Evolutionary conservation across 768 basidiomycete genomes (phyloP).

Genomic region (Rhodotorula graminis): DNA sequence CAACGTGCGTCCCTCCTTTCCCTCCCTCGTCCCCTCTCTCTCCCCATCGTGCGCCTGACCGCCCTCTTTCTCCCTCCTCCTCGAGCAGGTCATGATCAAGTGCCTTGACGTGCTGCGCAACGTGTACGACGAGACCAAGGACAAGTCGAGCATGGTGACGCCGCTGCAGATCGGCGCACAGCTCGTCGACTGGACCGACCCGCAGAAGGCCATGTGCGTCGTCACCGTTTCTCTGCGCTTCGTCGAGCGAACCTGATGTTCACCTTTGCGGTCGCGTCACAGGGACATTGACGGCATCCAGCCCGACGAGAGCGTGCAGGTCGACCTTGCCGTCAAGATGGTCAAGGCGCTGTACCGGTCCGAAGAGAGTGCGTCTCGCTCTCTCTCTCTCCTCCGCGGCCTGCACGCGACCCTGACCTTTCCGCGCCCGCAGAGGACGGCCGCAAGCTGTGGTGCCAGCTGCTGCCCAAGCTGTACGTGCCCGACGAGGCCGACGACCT

Average conservation of each 20-base stretch:
- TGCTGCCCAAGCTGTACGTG: slow-evolving; percentile 50
- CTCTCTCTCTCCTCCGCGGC: too few species aligned
- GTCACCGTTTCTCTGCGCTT: too few species aligned
- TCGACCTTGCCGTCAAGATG: slow-evolving; percentile 48
- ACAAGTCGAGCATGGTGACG: slow-evolving; percentile 46
- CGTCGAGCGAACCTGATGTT: too few species aligned
- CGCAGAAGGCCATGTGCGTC: slow-evolving; percentile 49
- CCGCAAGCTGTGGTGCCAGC: slow-evolving; percentile 48
- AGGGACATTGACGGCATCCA: slow-evolving; percentile 45
- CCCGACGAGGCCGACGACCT: slow-evolving; percentile 47
- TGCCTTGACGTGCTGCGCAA: slow-evolving; percentile 47
- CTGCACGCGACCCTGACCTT: not conserved
- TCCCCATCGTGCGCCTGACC: not conserved
- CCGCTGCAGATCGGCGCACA: slow-evolving; percentile 48
- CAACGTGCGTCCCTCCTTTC: slow-evolving; percentile 50
- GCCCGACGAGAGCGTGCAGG: slow-evolving; percentile 46
- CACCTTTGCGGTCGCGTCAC: too few species aligned
- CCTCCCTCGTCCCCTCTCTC: not conserved
- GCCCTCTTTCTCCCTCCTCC: not conserved
- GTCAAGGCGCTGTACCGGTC: slow-evolving; percentile 45
- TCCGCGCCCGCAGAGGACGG: slow-evolving; percentile 44
- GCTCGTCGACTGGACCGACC: slow-evolving; percentile 53
- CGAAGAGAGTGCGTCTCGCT: slow-evolving; percentile 44
- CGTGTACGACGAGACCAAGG: slow-evolving; percentile 47
- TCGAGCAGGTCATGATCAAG: slow-evolving; percentile 47